Base-by-base conservation (phyloP, 768 basidiomycete genomes). In the Porpolomopsis calyptriformis region DNA sequence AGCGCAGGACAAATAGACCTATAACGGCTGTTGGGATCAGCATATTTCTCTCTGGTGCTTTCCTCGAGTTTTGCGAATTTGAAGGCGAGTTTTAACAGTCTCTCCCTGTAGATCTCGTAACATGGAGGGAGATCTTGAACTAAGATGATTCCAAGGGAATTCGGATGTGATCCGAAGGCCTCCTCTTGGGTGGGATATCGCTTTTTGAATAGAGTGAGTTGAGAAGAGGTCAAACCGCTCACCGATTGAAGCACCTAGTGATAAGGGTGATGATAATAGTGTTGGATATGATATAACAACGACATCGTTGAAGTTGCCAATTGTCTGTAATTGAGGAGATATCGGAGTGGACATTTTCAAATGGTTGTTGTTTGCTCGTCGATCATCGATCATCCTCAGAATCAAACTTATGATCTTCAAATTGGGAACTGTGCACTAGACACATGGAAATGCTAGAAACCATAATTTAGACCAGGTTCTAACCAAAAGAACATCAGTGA, bases 101-200 rank as follows among this genome's bases (percentile, higher is more conserved):
- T 69, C 55, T 84, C 78, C 29, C 96, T 72, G 46, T 86, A 74
- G 2, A 53, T 45, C 8, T 61, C 55, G 55, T 87, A 99, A 34
- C 65, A 66, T 3, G 60, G 52, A 1, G 93, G 96, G 24, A 99
- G 68, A 65, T 92, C 90, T 52, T 75, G 76, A 52, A 93, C 71
- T 40, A 94, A 63, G 49, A 94, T 72, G 51, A 96, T 82, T 1
- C 91, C 91, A 42, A 93, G 67, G 37, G 79, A 81, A 42, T 78
- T 66, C 6, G 84, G 74, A 48, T 77, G 69, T 9, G 86, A 87
- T 18, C 90, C 91, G 56, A 94, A 94, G 2, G 86, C 91, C 53
- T 77, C 71, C 54, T 82, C 85, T 87, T 52, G 6, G 38, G 48
- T 43, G 23, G 40, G 33, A 33, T 26, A 18, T 43, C n/a, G 39